Conservation (phyloP, 2,329 filamentous ascomycete genomes). For the Penicillium palitans region DNA sequence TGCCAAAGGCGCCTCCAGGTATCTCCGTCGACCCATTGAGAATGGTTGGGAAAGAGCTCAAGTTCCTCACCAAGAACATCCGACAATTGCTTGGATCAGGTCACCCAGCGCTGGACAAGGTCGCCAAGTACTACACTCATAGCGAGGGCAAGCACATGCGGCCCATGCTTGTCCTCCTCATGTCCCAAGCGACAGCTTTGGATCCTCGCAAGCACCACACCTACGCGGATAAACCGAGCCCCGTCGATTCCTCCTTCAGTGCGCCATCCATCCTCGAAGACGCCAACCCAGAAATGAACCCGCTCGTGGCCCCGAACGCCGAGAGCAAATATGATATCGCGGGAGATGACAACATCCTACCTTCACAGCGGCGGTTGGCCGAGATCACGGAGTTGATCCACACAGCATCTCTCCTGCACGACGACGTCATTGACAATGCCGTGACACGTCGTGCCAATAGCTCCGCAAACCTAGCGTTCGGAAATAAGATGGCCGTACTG, state of each 20-base stretch:
- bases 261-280: constrained; percentile 69
- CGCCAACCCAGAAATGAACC: constrained; percentile 69
- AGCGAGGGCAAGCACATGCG: constrained; percentile 96
- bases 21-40: constrained; percentile 84
- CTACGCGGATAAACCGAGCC: constrained; percentile 31
- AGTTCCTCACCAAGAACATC: constrained; percentile 91
- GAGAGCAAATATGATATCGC: constrained; percentile 40
- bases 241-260: constrained; percentile 63
- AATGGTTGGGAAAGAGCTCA: constrained; percentile 93
- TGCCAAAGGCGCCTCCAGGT: constrained; percentile 47
- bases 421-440: constrained; percentile 97
- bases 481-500: constrained; percentile 98
- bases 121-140: constrained; percentile 97
- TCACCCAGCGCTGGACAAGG: constrained; percentile 89
- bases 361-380: constrained; percentile 86
- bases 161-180: constrained; percentile 89
- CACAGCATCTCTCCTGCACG: constrained; percentile 91
- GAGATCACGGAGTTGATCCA: constrained; percentile 98
- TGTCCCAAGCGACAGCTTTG: constrained; percentile 90
- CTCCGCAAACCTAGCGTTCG: constrained; percentile 91
- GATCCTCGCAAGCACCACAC: constrained; percentile 61
- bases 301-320: constrained; percentile 52
- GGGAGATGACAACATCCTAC: constrained; percentile 67
- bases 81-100: constrained; percentile 89
- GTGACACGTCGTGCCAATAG: constrained; percentile 77